Conservation (phyloP, 2,329 filamentous ascomycete genomes). For the Hymenoscyphus fructigenus region DNA sequence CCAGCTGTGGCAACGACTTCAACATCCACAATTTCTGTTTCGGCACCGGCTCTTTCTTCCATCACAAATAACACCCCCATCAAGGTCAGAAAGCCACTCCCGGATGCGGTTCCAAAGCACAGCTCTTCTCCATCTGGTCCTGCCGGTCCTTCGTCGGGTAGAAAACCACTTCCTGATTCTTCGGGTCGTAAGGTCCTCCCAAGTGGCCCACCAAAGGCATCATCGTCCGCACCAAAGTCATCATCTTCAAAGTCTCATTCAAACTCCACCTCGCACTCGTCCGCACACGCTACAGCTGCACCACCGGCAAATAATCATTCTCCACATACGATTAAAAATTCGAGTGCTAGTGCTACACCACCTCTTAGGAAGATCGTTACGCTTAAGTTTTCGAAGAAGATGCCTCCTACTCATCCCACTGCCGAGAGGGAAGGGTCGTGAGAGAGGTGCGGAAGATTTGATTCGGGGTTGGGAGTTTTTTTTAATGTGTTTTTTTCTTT, state of each 20-base stretch:
- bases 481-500: background rate
- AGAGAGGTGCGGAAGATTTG: background rate
- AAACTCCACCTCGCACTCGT: background rate
- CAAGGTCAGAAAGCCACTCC: constrained; percentile 10
- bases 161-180: constrained; percentile 1
- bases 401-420: background rate
- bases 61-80: constrained; percentile 19
- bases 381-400: constrained; percentile 2
- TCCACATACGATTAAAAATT: background rate
- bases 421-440: background rate
- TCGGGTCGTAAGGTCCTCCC: constrained; percentile 12
- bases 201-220: background rate
- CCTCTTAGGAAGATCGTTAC: background rate
- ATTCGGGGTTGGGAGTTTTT: background rate
- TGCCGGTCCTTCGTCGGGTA: background rate
- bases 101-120: constrained; percentile 12
- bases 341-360: background rate
- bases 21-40: constrained; percentile 14
- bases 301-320: background rate
- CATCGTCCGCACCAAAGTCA: background rate
- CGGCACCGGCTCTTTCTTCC: constrained; percentile 6
- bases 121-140: background rate
- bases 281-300: background rate
- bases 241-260: background rate
- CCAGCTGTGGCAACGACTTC: constrained; percentile 15